Evolutionary conservation across 257 asterid genomes (phyloP).

Genomic region (Capsicum chinense): DNA sequence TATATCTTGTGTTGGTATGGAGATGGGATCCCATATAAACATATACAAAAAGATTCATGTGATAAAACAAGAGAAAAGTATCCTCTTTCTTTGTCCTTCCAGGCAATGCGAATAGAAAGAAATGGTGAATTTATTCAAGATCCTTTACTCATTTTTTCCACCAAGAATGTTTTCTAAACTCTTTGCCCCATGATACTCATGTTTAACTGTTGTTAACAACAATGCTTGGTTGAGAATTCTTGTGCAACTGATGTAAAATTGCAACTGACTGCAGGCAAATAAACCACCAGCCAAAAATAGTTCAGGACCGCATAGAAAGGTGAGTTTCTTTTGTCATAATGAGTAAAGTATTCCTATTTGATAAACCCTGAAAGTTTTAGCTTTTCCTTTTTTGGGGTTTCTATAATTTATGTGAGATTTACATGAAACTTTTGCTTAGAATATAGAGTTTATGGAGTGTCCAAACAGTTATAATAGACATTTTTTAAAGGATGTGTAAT

Average conservation of each 20-base stretch:
- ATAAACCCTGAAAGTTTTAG: not conserved
- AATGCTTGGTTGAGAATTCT: not conserved
- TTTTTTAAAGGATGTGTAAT: not conserved
- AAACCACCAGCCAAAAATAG: constrained; percentile 51
- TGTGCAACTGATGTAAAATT: constrained; percentile 26
- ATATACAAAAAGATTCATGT: not conserved
- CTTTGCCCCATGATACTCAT: not conserved
- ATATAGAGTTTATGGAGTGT: not conserved
- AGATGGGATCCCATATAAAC: not conserved
- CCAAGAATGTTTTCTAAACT: not conserved
- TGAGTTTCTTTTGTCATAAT: constrained; percentile 34
- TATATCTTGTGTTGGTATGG: not conserved
- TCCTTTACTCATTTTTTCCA: not conserved
- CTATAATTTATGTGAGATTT: not conserved
- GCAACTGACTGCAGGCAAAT: constrained; percentile 57
- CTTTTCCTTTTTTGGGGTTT: not conserved
- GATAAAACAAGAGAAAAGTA: not conserved
- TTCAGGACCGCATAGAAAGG: constrained; percentile 73
- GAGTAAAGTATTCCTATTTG: not conserved
- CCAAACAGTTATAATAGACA: not conserved
- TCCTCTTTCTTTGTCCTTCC: constrained; percentile 4
- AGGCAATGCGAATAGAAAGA: not conserved
- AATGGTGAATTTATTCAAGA: no score
- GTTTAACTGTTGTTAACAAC: not conserved
- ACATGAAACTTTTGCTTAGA: not conserved